Base-by-base conservation (phyloP, 345 rosid species). In the Mercurialis annua region DNA sequence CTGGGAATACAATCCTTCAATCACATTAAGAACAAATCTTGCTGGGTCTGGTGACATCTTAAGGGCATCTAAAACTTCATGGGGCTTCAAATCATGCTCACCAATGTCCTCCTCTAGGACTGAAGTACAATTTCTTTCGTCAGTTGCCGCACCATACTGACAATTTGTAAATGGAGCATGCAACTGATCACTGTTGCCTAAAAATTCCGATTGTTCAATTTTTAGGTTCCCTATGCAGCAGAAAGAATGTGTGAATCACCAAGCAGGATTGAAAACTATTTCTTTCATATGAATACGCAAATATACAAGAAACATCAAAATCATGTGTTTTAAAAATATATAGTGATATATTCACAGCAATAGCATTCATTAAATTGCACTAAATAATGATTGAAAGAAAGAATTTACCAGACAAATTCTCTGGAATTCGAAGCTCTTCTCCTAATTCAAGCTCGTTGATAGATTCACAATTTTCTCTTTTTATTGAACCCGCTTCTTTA, bases 11-110 rank as follows among this genome's bases (percentile, higher is more conserved):
- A n/a, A n/a, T n/a, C n/a, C n/a, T n/a, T n/a, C n/a, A n/a, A 84
- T n/a, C 54, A 73, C 47, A 72, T 71, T 73, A 44, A 82, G 53
- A 51, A 80, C 81, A 49, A 76, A 66, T 57, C 42, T 65, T 61
- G 84, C 83, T 14, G 81, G 84, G 24, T 82, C 78, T 0, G 69
- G 58, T 21, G 77, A 76, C 40, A 59, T 20, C 20, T 43, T 60
- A 62, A 84, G 78, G 44, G 69, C 54, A 49, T 21, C 52, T 64
- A 46, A 66, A 62, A 71, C 64, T 60, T 80, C 76, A 27, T 44
- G n/a, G 12, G 29, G 56, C 38, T 2, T 43, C 55, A 56, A 63
- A 33, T 71, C 78, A 6, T 26, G 11, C 29, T 40, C 60, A 14
- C 53, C 66, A 44, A 65, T 24, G 38, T 47, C 60, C 36, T 72